Conservation (phyloP, 352 stramenopile species). For the Phytopythium montanum region DNA sequence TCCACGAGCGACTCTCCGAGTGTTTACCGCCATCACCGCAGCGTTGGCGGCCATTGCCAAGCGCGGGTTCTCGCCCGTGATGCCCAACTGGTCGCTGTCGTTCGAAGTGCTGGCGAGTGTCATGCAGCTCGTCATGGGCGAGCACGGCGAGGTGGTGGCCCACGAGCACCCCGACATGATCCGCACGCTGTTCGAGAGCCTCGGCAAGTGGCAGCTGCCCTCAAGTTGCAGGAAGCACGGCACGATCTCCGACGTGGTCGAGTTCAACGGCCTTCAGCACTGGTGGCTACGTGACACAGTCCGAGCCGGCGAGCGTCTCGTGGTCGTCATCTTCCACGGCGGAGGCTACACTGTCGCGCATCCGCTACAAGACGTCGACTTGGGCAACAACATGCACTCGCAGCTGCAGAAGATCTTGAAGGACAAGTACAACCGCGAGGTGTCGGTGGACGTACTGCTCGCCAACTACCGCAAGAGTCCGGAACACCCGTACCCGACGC, state of each 20-base stretch:
- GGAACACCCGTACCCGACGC: slow-evolving; percentile 26
- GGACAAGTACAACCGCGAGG: slow-evolving; percentile 13
- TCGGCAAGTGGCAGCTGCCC: slow-evolving; percentile 17
- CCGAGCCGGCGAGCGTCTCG: slow-evolving; percentile 18
- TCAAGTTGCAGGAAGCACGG: slow-evolving; percentile 16
- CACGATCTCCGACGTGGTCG: slow-evolving; percentile 14
- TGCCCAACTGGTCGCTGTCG: slow-evolving; percentile 27
- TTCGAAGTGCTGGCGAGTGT: slow-evolving; percentile 26
- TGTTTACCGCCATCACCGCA: not conserved
- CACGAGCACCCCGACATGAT: slow-evolving; percentile 20
- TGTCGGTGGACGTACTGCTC: slow-evolving; percentile 37
- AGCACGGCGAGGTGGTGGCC: slow-evolving; percentile 22
- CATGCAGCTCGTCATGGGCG: slow-evolving; percentile 25
- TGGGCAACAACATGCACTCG: slow-evolving; percentile 16
- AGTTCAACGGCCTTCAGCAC: slow-evolving; percentile 29
- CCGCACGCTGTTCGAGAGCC: slow-evolving; percentile 15
- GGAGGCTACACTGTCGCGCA: slow-evolving; percentile 32
- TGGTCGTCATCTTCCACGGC: slow-evolving; percentile 41
- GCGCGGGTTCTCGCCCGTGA: not conserved
- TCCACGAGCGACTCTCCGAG: not conserved
- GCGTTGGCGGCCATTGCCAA: not conserved
- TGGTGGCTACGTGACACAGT: slow-evolving; percentile 26
- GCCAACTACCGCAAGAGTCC: slow-evolving; percentile 52
- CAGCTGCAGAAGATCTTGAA: slow-evolving; percentile 18
- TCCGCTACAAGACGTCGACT: slow-evolving; percentile 17